Evolutionary conservation across 116 monocot species (phyloP).

Genomic region (Posidonia oceanica): DNA sequence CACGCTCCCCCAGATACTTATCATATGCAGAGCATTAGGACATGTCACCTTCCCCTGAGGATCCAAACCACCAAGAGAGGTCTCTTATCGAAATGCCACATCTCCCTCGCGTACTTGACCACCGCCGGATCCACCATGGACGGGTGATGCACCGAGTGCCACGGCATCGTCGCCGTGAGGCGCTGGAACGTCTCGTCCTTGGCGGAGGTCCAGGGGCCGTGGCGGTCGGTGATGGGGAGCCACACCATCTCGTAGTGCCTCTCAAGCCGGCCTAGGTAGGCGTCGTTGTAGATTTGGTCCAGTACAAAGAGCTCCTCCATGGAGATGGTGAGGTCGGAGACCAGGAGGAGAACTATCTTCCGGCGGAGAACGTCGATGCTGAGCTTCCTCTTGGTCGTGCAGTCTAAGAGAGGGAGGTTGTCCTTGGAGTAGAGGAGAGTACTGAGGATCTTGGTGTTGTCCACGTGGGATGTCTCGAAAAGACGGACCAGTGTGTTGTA

Average conservation of each 20-base stretch:
- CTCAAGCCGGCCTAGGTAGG: conserved; percentile 42
- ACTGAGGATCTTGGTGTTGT: conserved; percentile 74
- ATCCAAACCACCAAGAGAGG: conserved; percentile 67
- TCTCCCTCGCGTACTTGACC: conserved; percentile 43
- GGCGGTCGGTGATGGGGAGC: conserved; percentile 54
- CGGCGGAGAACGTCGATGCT: conserved; percentile 50
- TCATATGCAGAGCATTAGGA: conserved; percentile 79
- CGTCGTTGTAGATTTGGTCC: conserved; percentile 56
- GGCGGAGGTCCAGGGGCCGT: conserved; percentile 20
- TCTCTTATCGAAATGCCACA: conserved; percentile 65
- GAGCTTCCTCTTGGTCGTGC: conserved; percentile 34
- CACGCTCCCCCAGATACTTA: conserved; percentile 79
- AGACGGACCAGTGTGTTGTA: conserved; percentile 47
- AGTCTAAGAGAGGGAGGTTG: conserved; percentile 51
- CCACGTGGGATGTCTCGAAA: conserved; percentile 49
- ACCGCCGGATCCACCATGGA: conserved; percentile 42
- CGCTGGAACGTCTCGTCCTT: conserved; percentile 39
- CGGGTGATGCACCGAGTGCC: conserved; percentile 52
- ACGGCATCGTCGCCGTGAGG: conserved; percentile 47
- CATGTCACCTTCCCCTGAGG: conserved; percentile 64
- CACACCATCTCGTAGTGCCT: conserved; percentile 70
- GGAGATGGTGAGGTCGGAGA: conserved; percentile 57
- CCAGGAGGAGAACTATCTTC: conserved; percentile 64
- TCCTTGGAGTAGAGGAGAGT: conserved; percentile 56
- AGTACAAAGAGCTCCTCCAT: conserved; percentile 71